Percentiles rank a stretch among this genome's conserved stretches.
phyloP scores from a whole-genome alignment of 225 moss, liverwort and hornwort species.

The Bryum argenteum region DNA sequence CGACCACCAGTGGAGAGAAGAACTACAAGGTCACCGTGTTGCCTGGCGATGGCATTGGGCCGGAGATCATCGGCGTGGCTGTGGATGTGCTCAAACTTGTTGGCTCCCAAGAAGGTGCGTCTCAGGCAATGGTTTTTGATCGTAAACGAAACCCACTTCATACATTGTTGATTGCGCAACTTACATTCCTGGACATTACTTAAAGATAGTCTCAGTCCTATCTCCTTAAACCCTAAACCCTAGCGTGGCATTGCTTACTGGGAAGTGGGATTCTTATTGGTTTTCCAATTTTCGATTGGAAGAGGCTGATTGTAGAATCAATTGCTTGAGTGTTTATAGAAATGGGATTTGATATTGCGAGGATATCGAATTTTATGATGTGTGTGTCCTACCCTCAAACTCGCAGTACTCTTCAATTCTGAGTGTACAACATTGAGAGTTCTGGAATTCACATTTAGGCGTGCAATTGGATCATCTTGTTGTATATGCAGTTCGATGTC shows the following conservation, averaged over 20 bases:
- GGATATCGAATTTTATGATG: neutral
- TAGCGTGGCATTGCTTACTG: neutral
- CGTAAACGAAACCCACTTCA: neutral
- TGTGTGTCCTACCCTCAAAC: neutral
- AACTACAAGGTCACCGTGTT: conserved; percentile 75
- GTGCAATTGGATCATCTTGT: neutral
- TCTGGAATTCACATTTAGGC: no score
- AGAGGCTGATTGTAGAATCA: no score
- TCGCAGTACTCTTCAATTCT: neutral
- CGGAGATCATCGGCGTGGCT: conserved; percentile 86
- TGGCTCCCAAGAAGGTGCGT: conserved; percentile 70
- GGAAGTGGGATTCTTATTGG: neutral
- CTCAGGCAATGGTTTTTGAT: neutral
- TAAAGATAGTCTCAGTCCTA: neutral
- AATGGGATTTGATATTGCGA: no score
- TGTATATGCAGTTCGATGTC: neutral
- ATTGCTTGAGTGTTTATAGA: no score
- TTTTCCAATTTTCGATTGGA: no score
- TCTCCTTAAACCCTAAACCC: conserved; percentile 25
- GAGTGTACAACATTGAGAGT: neutral
- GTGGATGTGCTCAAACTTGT: conserved; percentile 72
- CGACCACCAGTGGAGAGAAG: conserved; percentile 24
- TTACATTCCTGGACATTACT: neutral
- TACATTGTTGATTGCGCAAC: neutral
- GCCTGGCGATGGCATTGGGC: conserved; percentile 97